These are phyloP conservation scores for Arachis monticola DNA, from an alignment of 331 rosid genomes.

Conservation along the genomic window DNA sequence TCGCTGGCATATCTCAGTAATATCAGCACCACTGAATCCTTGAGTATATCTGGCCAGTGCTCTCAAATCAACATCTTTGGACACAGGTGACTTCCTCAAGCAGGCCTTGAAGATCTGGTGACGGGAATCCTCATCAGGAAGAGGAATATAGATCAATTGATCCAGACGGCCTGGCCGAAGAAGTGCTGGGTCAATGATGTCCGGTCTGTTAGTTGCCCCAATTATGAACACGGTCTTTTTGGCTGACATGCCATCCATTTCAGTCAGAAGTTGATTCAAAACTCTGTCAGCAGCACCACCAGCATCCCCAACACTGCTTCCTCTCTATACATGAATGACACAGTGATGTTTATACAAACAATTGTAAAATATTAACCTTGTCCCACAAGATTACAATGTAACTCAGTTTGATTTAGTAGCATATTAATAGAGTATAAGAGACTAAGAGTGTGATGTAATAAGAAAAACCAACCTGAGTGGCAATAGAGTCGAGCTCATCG, in stretches of 20 bases:
- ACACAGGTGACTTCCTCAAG: slow-evolving; percentile 74
- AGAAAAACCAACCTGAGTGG: slow-evolving; percentile 64
- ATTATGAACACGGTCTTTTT: slow-evolving; percentile 75
- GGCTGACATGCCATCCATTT: slow-evolving; percentile 79
- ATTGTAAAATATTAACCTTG: neutral
- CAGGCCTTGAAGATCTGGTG: slow-evolving; percentile 67
- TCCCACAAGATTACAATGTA: neutral
- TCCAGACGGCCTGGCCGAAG: slow-evolving; percentile 81
- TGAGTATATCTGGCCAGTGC: slow-evolving; percentile 66
- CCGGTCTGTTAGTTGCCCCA: slow-evolving; percentile 79
- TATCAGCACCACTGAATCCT: slow-evolving; percentile 83
- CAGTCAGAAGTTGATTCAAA: slow-evolving; percentile 74
- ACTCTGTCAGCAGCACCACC: slow-evolving; percentile 84
- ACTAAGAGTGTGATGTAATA: neutral
- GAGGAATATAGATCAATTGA: slow-evolving; percentile 78
- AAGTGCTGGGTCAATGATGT: slow-evolving; percentile 77
- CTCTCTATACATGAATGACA: slow-evolving; percentile 57
- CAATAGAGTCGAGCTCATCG: slow-evolving; percentile 82
- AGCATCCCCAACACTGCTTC: slow-evolving; percentile 70
- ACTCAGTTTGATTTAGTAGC: neutral
- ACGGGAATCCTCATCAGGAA: slow-evolving; percentile 86
- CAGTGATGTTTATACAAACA: slow-evolving; percentile 17
- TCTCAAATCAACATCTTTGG: slow-evolving; percentile 69
- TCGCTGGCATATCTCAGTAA: slow-evolving; percentile 75
- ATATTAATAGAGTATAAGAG: neutral